phyloP scores from a whole-genome alignment of 1,139 yeast genomes.

The Debaryomycetaceae sp. region DNA sequence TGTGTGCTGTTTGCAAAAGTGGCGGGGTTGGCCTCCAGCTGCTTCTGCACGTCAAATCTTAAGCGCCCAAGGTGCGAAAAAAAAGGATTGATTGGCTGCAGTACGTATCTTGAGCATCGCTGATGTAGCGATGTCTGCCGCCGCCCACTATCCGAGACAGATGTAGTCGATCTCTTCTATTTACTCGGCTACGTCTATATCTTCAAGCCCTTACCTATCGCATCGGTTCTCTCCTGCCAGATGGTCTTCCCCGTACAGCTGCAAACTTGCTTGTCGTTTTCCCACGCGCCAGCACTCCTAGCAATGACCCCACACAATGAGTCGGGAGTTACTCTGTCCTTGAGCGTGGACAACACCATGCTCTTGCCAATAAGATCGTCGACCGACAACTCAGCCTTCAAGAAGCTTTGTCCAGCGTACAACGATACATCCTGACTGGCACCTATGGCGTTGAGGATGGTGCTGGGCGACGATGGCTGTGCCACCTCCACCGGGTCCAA shows the following conservation, averaged over 20 bases:
- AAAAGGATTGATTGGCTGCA: no score
- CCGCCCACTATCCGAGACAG: no score
- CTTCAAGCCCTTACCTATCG: slow-evolving; percentile 49
- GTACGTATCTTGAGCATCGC: no score
- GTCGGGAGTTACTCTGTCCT: slow-evolving; percentile 34
- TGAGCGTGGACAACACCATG: slow-evolving; percentile 52
- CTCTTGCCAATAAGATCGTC: slow-evolving; percentile 77
- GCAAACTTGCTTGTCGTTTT: slow-evolving; percentile 88
- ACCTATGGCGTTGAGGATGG: slow-evolving; percentile 38
- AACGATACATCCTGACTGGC: slow-evolving; percentile 17
- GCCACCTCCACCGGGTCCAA: slow-evolving; percentile 48
- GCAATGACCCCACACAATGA: slow-evolving; percentile 85
- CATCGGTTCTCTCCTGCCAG: slow-evolving; percentile 91
- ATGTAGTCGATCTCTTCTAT: no score
- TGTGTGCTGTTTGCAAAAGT: no score
- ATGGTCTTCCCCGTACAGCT: slow-evolving; percentile 93
- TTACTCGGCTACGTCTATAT: no score
- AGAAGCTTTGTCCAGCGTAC: slow-evolving; percentile 61
- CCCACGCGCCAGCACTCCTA: slow-evolving; percentile 96
- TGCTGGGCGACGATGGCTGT: slow-evolving; percentile 26
- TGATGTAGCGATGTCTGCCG: no score
- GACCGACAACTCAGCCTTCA: slow-evolving; percentile 54
- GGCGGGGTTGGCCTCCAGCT: no score
- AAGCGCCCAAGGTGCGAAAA: no score
- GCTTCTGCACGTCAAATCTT: no score